Evolutionary conservation across 441 rosid species (phyloP).

Genomic region (Breynia disticha): DNA sequence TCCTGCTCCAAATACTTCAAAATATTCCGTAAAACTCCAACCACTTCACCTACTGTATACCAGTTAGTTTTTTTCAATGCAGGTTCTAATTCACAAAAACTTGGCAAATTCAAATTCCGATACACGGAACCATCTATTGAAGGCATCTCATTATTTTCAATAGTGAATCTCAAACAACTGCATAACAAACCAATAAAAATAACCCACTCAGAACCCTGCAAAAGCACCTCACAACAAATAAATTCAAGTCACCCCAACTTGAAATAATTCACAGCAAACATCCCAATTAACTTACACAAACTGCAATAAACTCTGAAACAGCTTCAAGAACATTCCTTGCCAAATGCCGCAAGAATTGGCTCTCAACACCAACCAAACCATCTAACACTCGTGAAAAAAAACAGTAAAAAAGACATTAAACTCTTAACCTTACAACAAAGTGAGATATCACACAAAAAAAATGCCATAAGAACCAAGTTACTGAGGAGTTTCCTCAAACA

Average conservation of each 20-base stretch:
- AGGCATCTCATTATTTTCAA: conserved; percentile 18
- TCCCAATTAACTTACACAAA: conserved; percentile 35
- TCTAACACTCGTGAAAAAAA: conserved; percentile 26
- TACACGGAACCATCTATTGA: conserved; percentile 16
- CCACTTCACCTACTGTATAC: conserved; percentile 43
- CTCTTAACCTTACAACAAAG: background rate
- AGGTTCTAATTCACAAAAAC: conserved; percentile 28
- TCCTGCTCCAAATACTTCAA: conserved; percentile 57
- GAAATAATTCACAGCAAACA: background rate
- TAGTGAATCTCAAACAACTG: conserved; percentile 33
- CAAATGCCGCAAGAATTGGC: conserved; percentile 49
- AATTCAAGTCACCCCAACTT: conserved; percentile 1
- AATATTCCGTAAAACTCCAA: conserved; percentile 45
- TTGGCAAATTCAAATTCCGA: conserved; percentile 14
- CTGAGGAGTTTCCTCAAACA: conserved; percentile 29
- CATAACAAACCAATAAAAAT: conserved; percentile 36
- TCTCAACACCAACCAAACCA: conserved; percentile 33
- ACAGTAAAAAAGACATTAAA: background rate
- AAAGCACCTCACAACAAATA: conserved; percentile 5
- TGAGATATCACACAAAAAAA: background rate
- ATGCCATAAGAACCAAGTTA: conserved; percentile 29
- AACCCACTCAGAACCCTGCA: conserved; percentile 45
- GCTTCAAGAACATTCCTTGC: conserved; percentile 50
- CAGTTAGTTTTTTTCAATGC: conserved; percentile 44
- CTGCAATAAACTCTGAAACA: conserved; percentile 38